These are phyloP conservation scores for Rhodotorula sp. DNA, from an alignment of 1,284 basidiomycete species.

Conservation along the genomic window DNA sequence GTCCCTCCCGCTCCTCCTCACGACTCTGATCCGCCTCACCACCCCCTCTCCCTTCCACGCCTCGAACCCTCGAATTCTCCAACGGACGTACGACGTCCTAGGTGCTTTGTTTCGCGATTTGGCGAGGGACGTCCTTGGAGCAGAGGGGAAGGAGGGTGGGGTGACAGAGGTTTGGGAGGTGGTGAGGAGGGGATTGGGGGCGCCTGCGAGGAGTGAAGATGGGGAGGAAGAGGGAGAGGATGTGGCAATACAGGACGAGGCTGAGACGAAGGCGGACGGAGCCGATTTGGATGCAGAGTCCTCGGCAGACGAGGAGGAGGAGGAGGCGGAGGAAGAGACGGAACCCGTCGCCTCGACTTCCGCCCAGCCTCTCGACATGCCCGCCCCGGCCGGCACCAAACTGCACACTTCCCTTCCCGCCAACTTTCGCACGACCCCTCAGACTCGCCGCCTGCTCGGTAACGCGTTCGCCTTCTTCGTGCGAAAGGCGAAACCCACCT, in stretches of 20 bases:
- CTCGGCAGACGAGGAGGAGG: slow-evolving; percentile 14
- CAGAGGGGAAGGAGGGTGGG: slow-evolving; percentile 6
- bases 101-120: slow-evolving; percentile 43
- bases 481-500: slow-evolving; percentile 35
- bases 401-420: slow-evolving; percentile 12
- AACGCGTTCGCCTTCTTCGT: slow-evolving; percentile 44
- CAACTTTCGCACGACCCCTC: slow-evolving; percentile 41
- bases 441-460: slow-evolving; percentile 43
- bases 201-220: slow-evolving; percentile 7
- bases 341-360: slow-evolving; percentile 34
- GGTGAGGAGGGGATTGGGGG: slow-evolving; percentile 27
- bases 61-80: slow-evolving; percentile 37
- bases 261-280: neutral
- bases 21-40: slow-evolving; percentile 34
- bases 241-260: neutral
- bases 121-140: slow-evolving; percentile 35
- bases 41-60: slow-evolving; percentile 32
- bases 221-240: neutral
- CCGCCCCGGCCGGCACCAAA: neutral
- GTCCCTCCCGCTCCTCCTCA: slow-evolving; percentile 27
- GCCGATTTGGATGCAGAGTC: neutral
- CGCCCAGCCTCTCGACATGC: slow-evolving; percentile 1
- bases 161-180: slow-evolving; percentile 37
- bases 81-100: slow-evolving; percentile 42
- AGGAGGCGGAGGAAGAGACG: neutral